A percentile compares a stretch with the other conserved stretches of the same genome.
phyloP scores from a whole-genome alignment of 1,139 yeast genomes.

The Suhomyces bokatorum region DNA sequence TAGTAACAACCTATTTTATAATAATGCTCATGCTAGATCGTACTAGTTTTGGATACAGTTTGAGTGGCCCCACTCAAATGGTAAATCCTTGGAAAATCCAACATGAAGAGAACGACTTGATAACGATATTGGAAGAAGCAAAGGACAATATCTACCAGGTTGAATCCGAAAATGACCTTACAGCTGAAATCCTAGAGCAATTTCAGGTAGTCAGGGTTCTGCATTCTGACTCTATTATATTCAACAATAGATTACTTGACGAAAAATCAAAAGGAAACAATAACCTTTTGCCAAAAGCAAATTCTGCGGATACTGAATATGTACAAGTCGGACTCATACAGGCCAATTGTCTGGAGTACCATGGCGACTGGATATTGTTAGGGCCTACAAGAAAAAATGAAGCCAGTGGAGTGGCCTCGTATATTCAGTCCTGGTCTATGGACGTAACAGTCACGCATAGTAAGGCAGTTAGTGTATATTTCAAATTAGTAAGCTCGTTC shows the following conservation, averaged over 20 bases:
- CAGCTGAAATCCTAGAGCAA: conserved; percentile 8
- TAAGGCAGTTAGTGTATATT: conserved; percentile 17
- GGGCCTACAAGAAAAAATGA: conserved; percentile 15
- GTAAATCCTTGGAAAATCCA: background rate
- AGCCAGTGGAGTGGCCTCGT: conserved; percentile 19
- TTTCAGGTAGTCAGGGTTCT: conserved; percentile 11
- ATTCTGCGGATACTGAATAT: background rate
- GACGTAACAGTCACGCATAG: conserved; percentile 15
- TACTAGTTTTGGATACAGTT: background rate
- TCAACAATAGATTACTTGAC: conserved; percentile 8
- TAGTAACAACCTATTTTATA: background rate
- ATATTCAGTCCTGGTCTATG: conserved; percentile 27
- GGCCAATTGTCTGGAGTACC: conserved; percentile 5
- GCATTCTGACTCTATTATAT: conserved; percentile 12
- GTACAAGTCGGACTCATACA: conserved; percentile 12
- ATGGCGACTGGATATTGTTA: conserved; percentile 13
- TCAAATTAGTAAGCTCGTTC: conserved; percentile 16
- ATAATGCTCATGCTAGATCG: background rate
- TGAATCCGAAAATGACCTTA: conserved; percentile 8
- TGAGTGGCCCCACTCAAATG: background rate
- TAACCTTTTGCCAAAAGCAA: too few relatives aligned
- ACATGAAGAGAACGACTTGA: background rate
- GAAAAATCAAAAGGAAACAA: background rate
- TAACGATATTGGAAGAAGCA: background rate
- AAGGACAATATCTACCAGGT: conserved; percentile 10